Conservation (phyloP, 495 filamentous ascomycete species). For the Corynascus novoguineensis region DNA sequence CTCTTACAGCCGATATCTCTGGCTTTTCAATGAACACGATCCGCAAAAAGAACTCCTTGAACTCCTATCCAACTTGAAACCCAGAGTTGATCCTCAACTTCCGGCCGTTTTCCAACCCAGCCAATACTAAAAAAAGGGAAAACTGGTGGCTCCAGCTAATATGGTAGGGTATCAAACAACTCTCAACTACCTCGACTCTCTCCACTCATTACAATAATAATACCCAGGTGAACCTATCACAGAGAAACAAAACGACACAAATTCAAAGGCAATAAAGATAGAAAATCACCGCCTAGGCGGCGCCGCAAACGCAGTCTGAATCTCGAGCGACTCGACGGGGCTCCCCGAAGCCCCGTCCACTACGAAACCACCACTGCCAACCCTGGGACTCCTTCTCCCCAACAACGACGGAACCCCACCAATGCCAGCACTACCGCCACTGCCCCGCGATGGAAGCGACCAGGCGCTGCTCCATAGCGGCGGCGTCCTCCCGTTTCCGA, state of each 20-base stretch:
- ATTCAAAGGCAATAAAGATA: neutral
- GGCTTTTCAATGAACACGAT: neutral
- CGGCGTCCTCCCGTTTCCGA: constrained; percentile 34
- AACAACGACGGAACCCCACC: neutral
- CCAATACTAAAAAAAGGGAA: too few relatives aligned
- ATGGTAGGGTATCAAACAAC: too few relatives aligned
- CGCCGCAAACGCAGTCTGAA: constrained; percentile 26
- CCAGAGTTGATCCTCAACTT: too few relatives aligned
- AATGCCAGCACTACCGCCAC: neutral
- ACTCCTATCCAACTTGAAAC: neutral
- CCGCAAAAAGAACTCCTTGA: neutral
- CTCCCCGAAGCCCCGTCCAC: constrained; percentile 17
- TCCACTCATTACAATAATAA: neutral
- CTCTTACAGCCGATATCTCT: neutral
- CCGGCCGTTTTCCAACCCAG: too few relatives aligned
- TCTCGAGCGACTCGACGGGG: constrained; percentile 26
- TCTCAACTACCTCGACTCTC: neutral
- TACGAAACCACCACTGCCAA: neutral
- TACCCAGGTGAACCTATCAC: too few relatives aligned
- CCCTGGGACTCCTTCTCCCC: constrained; percentile 15
- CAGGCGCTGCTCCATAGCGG: constrained; percentile 26
- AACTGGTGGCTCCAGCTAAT: too few relatives aligned
- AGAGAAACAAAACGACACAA: neutral
- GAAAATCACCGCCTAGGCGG: constrained; percentile 23
- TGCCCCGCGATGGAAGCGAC: constrained; percentile 15